These are phyloP conservation scores for Lachnellula subtilissima DNA, from an alignment of 2,329 filamentous ascomycete genomes.

Conservation along the genomic window DNA sequence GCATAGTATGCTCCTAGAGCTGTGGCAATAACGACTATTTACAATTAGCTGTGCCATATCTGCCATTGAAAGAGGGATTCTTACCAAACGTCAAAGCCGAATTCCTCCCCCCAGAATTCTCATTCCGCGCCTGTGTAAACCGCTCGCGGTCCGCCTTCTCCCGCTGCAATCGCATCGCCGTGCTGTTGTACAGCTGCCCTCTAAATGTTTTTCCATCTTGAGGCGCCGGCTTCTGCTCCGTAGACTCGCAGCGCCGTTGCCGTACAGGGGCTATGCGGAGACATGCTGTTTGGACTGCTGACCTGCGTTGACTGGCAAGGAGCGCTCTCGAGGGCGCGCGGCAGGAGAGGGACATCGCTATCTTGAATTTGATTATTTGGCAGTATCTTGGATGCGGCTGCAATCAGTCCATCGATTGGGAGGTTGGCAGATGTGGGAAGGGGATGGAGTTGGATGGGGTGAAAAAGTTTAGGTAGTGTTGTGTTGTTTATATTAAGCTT, in stretches of 20 bases:
- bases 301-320: conserved; percentile 15
- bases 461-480: not conserved
- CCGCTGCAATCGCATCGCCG: conserved; percentile 48
- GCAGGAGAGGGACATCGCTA: conserved; percentile 22
- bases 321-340: conserved; percentile 24
- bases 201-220: conserved; percentile 40
- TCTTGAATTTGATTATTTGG: not conserved
- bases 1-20: conserved; percentile 45
- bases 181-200: conserved; percentile 57
- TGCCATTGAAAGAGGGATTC: conserved; percentile 13
- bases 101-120: conserved; percentile 38
- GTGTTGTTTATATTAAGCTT: not conserved
- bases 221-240: conserved; percentile 17
- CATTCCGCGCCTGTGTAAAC: conserved; percentile 40
- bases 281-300: conserved; percentile 14
- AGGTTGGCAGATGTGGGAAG: not conserved
- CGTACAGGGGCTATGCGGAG: conserved; percentile 11
- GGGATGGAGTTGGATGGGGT: not conserved
- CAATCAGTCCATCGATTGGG: not conserved
- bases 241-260: conserved; percentile 25
- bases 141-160: conserved; percentile 51
- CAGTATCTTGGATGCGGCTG: not conserved
- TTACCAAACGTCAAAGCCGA: conserved; percentile 52
- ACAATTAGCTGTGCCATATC: not conserved
- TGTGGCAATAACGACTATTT: conserved; percentile 25